These are phyloP conservation scores for Coemansia sp. DNA, from an alignment of 192 early-diverging fungal genomes.

Conservation along the genomic window DNA sequence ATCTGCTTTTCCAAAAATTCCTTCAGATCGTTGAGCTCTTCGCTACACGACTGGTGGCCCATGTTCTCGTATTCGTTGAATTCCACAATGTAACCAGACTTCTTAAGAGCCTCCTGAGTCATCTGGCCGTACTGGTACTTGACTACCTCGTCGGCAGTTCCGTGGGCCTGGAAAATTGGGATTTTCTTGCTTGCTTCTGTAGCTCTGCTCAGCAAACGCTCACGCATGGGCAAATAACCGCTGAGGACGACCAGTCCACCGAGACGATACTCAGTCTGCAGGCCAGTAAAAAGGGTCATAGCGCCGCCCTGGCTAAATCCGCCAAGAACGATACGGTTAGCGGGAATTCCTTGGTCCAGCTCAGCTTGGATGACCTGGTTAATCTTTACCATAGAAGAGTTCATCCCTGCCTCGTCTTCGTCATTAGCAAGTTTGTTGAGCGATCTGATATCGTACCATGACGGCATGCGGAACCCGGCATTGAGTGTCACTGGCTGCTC, in stretches of 20 bases:
- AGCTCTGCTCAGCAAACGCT: conserved; percentile 46
- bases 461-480: conserved; percentile 76
- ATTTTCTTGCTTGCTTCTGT: conserved; percentile 62
- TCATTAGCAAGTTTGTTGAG: conserved; percentile 49
- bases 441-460: conserved; percentile 83
- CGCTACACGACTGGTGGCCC: conserved; percentile 65
- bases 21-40: conserved; percentile 72
- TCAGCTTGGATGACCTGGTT: conserved; percentile 66
- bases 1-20: conserved; percentile 57
- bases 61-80: conserved; percentile 81
- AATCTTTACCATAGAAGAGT: conserved; percentile 58
- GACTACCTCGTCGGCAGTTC: conserved; percentile 73
- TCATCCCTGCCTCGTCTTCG: conserved; percentile 75
- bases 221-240: conserved; percentile 71
- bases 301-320: conserved; percentile 95
- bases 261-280: conserved; percentile 68
- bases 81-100: conserved; percentile 59
- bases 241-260: conserved; percentile 72
- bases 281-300: conserved; percentile 64
- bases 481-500: conserved; percentile 72
- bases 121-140: conserved; percentile 68
- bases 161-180: conserved; percentile 86
- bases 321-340: conserved; percentile 83
- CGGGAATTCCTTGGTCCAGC: conserved; percentile 72
- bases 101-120: conserved; percentile 60